phyloP scores from a whole-genome alignment of 768 basidiomycete genomes.

The Candolleomyces eurysporus region DNA sequence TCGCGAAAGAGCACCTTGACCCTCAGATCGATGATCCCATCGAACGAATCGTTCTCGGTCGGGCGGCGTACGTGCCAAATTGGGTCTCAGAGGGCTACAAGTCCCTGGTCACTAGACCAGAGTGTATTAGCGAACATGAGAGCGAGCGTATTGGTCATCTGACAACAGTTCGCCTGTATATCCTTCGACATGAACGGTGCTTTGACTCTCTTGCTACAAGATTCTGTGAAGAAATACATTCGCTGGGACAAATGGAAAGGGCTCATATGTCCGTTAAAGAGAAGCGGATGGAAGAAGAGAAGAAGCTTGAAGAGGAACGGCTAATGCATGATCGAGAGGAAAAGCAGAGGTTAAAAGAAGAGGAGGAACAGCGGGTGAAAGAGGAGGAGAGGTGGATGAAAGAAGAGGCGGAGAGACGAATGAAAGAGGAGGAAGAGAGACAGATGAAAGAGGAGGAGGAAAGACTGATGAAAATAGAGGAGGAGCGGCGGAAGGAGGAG shows the following conservation, averaged over 20 bases:
- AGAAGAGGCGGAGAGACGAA: background rate
- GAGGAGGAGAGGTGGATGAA: background rate
- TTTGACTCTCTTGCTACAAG: background rate
- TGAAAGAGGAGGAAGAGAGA: too few relatives aligned
- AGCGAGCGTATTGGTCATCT: slow-evolving; percentile 10
- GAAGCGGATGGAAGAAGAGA: too few relatives aligned
- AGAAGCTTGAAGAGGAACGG: too few relatives aligned
- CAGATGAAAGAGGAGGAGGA: too few relatives aligned
- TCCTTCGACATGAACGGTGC: background rate
- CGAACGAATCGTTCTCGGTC: slow-evolving; percentile 47
- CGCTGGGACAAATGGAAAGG: background rate
- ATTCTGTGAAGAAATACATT: background rate
- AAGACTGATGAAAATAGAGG: too few relatives aligned
- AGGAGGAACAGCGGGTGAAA: background rate
- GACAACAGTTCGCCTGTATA: background rate
- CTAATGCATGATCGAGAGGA: too few relatives aligned
- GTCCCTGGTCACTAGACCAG: background rate
- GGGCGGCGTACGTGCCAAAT: slow-evolving; percentile 44
- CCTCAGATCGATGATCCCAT: slow-evolving; percentile 1
- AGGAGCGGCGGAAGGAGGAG: background rate
- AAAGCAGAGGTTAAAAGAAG: background rate
- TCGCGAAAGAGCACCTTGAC: slow-evolving; percentile 5
- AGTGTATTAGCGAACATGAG: slow-evolving; percentile 11
- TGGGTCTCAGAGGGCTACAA: background rate
- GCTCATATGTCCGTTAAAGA: too few relatives aligned